Percentiles rank a stretch among this genome's conserved stretches.
Evolutionary conservation across 768 basidiomycete species (phyloP).

Genomic region (Hygrophorus russula): DNA sequence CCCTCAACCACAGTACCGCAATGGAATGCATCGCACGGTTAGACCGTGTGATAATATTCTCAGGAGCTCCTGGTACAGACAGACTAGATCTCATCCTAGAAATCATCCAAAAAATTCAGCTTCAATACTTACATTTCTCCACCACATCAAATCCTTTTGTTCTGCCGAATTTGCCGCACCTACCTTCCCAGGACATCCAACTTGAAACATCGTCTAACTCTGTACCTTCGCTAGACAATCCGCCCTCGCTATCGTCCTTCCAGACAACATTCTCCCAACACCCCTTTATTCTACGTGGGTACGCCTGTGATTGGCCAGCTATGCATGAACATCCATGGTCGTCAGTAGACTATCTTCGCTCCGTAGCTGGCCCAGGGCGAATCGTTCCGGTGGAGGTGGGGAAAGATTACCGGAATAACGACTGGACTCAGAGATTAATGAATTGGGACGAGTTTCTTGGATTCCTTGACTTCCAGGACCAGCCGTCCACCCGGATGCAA

Average conservation of each 20-base stretch:
- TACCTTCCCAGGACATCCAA: slow-evolving; percentile 2
- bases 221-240: slow-evolving; percentile 28
- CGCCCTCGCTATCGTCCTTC: slow-evolving; percentile 53
- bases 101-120: slow-evolving; percentile 54
- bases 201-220: slow-evolving; percentile 10
- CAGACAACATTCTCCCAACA: slow-evolving; percentile 24
- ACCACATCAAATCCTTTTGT: slow-evolving; percentile 2
- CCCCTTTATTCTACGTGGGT: slow-evolving; percentile 70
- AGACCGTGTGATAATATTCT: slow-evolving; percentile 76
- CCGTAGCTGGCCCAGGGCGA: slow-evolving; percentile 67
- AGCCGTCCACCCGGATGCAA: slow-evolving; percentile 10
- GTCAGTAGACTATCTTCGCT: slow-evolving; percentile 55
- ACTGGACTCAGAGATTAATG: slow-evolving; percentile 78
- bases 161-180: background rate
- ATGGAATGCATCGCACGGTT: slow-evolving; percentile 44
- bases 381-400: slow-evolving; percentile 40
- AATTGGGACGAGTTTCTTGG: slow-evolving; percentile 67
- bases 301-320: slow-evolving; percentile 71
- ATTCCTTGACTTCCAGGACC: slow-evolving; percentile 25
- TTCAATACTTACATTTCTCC: slow-evolving; percentile 11
- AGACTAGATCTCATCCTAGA: slow-evolving; percentile 51
- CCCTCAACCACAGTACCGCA: slow-evolving; percentile 12
- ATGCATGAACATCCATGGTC: slow-evolving; percentile 58
- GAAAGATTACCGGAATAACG: slow-evolving; percentile 8
- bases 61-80: slow-evolving; percentile 58